These are phyloP conservation scores for Cladosporium austrohemisphaericum DNA, from an alignment of 2,329 filamentous ascomycete genomes.

Conservation along the genomic window DNA sequence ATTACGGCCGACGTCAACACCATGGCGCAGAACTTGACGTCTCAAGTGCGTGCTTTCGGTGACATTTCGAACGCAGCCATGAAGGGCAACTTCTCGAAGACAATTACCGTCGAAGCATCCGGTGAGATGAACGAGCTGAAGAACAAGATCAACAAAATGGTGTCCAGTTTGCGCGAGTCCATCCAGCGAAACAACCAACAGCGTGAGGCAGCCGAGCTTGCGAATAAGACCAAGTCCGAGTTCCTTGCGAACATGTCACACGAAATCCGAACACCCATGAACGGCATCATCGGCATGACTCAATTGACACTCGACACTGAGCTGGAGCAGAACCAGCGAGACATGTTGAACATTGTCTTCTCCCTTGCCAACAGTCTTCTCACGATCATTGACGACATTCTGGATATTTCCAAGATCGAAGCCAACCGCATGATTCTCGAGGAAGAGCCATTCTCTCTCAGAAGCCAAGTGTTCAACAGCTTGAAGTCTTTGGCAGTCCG, in stretches of 20 bases:
- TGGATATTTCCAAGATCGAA: slow-evolving; percentile 74
- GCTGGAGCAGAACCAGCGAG: slow-evolving; percentile 88
- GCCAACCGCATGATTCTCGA: slow-evolving; percentile 98
- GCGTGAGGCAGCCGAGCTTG: slow-evolving; percentile 90
- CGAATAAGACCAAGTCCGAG: slow-evolving; percentile 97
- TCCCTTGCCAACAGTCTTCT: slow-evolving; percentile 92
- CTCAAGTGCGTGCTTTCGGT: slow-evolving; percentile 94
- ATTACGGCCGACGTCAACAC: slow-evolving; percentile 97
- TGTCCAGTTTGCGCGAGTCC: slow-evolving; percentile 89
- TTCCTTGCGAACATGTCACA: slow-evolving; percentile 99
- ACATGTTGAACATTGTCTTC: slow-evolving; percentile 98
- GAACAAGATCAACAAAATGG: slow-evolving; percentile 99
- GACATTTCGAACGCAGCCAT: slow-evolving; percentile 98
- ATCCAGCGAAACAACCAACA: slow-evolving; percentile 96
- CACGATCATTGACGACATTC: slow-evolving; percentile 86
- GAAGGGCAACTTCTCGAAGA: slow-evolving; percentile 93
- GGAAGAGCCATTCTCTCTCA: slow-evolving; percentile 91
- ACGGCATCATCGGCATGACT: slow-evolving; percentile 97
- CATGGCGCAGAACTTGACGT: slow-evolving; percentile 79
- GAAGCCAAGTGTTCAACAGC: slow-evolving; percentile 94
- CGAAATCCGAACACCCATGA: slow-evolving; percentile 96
- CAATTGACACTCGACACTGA: slow-evolving; percentile 92
- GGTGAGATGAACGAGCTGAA: slow-evolving; percentile 99
- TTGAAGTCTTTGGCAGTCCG: slow-evolving; percentile 95
- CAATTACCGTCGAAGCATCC: slow-evolving; percentile 93